Conservation (phyloP, 2,329 filamentous ascomycete genomes). For the Nemania diffusa region DNA sequence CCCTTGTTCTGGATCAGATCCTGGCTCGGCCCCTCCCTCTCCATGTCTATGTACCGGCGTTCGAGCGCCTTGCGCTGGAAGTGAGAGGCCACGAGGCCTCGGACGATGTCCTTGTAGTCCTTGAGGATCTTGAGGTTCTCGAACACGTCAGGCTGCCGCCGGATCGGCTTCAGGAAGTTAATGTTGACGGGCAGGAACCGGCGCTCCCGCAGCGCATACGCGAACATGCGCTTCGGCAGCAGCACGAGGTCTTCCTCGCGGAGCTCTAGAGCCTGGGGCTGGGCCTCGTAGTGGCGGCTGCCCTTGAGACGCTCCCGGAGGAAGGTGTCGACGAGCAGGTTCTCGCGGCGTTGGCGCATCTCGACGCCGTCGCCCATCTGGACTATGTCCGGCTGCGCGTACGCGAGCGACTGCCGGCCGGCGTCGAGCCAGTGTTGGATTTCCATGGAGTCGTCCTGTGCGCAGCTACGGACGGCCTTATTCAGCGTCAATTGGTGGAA, state of each 20-base stretch:
- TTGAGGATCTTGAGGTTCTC: constrained; percentile 54
- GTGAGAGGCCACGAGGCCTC: constrained; percentile 54
- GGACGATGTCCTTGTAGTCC: constrained; percentile 56
- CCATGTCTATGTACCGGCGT: constrained; percentile 47
- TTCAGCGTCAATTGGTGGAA: constrained; percentile 47
- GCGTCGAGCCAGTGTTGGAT: constrained; percentile 54
- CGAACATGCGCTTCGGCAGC: constrained; percentile 56
- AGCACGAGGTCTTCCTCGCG: constrained; percentile 49
- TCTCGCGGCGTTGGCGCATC: constrained; percentile 52
- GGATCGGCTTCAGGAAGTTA: constrained; percentile 50
- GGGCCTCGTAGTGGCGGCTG: constrained; percentile 49
- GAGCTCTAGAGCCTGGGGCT: constrained; percentile 44
- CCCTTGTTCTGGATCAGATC: constrained; percentile 60
- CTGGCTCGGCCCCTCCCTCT: constrained; percentile 46
- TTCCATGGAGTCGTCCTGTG: constrained; percentile 50
- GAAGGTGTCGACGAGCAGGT: constrained; percentile 51
- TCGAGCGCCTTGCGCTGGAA: constrained; percentile 55
- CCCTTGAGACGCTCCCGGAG: constrained; percentile 51
- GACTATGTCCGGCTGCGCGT: constrained; percentile 50
- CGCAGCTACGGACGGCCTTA: constrained; percentile 48
- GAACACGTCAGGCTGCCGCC: constrained; percentile 52
- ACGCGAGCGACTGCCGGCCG: constrained; percentile 47
- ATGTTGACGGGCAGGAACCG: constrained; percentile 54
- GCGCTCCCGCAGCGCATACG: constrained; percentile 54
- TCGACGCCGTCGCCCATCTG: constrained; percentile 53